Conservation (phyloP, 225 moss, liverwort and hornwort genomes). For the Physcomitrium patens region DNA sequence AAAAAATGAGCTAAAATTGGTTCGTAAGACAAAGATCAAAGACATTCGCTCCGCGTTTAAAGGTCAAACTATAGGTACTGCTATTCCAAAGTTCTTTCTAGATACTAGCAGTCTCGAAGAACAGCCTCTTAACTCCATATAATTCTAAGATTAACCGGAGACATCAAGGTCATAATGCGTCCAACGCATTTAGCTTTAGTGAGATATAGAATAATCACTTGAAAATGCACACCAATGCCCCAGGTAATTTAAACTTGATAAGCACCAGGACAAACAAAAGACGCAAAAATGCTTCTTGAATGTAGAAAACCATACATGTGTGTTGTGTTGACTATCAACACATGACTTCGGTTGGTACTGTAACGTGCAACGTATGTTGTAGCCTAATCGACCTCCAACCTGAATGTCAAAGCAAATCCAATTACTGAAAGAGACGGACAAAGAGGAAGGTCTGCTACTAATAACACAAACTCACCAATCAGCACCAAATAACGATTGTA, state of each 20-base stretch:
- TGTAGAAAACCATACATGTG: conserved; percentile 51
- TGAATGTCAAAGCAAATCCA: conserved; percentile 34
- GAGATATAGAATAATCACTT: neutral
- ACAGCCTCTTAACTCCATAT: conserved; percentile 1
- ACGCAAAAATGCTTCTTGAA: neutral
- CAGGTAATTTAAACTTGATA: neutral
- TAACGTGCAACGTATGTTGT: conserved; percentile 94
- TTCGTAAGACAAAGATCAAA: neutral
- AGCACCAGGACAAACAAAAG: neutral
- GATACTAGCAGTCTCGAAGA: conserved; percentile 3
- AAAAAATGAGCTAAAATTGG: conserved; percentile 4
- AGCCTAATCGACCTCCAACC: conserved; percentile 99
- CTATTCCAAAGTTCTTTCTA: conserved; percentile 16
- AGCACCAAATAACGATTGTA: conserved; percentile 9
- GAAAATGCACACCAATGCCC: neutral
- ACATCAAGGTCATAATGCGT: neutral
- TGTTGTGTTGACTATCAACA: conserved; percentile 90
- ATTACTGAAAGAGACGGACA: neutral
- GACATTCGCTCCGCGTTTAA: neutral
- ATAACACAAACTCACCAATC: conserved; percentile 10
- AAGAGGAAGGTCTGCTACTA: neutral
- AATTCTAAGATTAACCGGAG: neutral
- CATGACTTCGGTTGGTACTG: conserved; percentile 98
- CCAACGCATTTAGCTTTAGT: too few relatives aligned
- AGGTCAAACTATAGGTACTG: conserved; percentile 3